These are phyloP conservation scores for Fraxinus floribunda DNA, from an alignment of 305 asterid species.

Conservation along the genomic window DNA sequence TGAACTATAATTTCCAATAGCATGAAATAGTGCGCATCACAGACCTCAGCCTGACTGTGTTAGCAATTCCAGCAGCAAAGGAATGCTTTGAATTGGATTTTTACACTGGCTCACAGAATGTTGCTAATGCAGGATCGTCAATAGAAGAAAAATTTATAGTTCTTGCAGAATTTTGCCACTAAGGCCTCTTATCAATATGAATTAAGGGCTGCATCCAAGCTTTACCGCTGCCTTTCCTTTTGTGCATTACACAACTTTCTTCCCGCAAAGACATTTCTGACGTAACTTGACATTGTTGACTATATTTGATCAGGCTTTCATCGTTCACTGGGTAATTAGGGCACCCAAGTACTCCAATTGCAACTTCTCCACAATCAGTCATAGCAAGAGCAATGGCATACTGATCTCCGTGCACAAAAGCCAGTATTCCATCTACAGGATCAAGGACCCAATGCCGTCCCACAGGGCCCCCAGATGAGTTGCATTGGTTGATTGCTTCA, in stretches of 20 bases:
- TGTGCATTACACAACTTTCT: slow-evolving; percentile 65
- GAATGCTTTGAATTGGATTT: slow-evolving; percentile 56
- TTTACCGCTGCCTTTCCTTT: slow-evolving; percentile 46
- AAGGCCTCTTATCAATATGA: slow-evolving; percentile 32
- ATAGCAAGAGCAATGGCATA: slow-evolving; percentile 77
- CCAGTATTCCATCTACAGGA: slow-evolving; percentile 82
- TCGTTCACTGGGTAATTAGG: slow-evolving; percentile 52
- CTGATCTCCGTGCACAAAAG: slow-evolving; percentile 76
- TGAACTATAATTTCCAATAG: background rate
- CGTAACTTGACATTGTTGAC: slow-evolving; percentile 24
- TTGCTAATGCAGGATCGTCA: slow-evolving; percentile 59
- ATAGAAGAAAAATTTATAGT: slow-evolving; percentile 48
- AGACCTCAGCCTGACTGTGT: slow-evolving; percentile 52
- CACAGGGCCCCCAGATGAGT: slow-evolving; percentile 58
- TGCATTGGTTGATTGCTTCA: slow-evolving; percentile 63
- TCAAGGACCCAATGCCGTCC: slow-evolving; percentile 91
- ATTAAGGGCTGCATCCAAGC: slow-evolving; percentile 77
- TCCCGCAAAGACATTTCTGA: slow-evolving; percentile 38
- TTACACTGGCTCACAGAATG: slow-evolving; percentile 67
- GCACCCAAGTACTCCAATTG: slow-evolving; percentile 70
- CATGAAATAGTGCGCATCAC: slow-evolving; percentile 17
- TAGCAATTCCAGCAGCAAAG: slow-evolving; percentile 58
- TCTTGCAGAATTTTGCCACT: slow-evolving; percentile 61
- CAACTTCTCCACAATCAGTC: slow-evolving; percentile 55
- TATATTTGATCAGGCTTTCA: slow-evolving; percentile 38